These are phyloP conservation scores for Vitis labrusca DNA, from an alignment of 164 flowering plant genomes.

Conservation along the genomic window DNA sequence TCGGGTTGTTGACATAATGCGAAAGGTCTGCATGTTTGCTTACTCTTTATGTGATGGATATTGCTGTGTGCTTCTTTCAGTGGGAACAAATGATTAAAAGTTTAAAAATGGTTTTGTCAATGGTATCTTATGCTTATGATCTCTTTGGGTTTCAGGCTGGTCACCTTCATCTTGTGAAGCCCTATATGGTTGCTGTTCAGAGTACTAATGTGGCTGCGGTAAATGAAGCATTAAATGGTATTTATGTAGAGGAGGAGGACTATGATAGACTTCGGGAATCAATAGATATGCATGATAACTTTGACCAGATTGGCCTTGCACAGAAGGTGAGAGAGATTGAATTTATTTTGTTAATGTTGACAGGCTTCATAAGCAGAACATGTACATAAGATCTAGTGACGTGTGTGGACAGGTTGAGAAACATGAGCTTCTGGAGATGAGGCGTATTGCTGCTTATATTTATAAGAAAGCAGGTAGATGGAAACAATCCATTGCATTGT, in stretches of 20 bases:
- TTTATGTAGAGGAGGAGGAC: slow-evolving; percentile 91
- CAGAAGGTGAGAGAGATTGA: slow-evolving; percentile 64
- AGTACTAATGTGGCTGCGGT: slow-evolving; percentile 96
- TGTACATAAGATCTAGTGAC: neutral
- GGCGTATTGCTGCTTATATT: slow-evolving; percentile 96
- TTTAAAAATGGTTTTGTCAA: too few relatives aligned
- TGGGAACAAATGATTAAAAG: too few relatives aligned
- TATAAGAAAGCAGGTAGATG: slow-evolving; percentile 98
- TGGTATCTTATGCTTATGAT: too few relatives aligned
- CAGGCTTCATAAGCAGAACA: too few relatives aligned
- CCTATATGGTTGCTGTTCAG: slow-evolving; percentile 99
- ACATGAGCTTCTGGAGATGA: slow-evolving; percentile 99
- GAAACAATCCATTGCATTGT: slow-evolving; percentile 96
- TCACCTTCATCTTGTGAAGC: slow-evolving; percentile 87
- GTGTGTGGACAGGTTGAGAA: slow-evolving; percentile 80
- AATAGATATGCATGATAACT: slow-evolving; percentile 90
- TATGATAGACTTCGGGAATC: slow-evolving; percentile 95
- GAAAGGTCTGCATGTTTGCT: slow-evolving; percentile 56
- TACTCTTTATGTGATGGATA: neutral
- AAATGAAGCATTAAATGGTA: slow-evolving; percentile 91
- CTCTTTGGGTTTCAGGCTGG: slow-evolving; percentile 67
- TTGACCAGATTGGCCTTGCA: slow-evolving; percentile 96
- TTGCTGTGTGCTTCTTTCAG: too few relatives aligned
- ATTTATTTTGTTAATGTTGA: neutral
- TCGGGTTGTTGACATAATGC: slow-evolving; percentile 98